These are phyloP conservation scores for Pyrenochaeta sp. DNA, from an alignment of 2,329 filamentous ascomycete species.

Conservation along the genomic window DNA sequence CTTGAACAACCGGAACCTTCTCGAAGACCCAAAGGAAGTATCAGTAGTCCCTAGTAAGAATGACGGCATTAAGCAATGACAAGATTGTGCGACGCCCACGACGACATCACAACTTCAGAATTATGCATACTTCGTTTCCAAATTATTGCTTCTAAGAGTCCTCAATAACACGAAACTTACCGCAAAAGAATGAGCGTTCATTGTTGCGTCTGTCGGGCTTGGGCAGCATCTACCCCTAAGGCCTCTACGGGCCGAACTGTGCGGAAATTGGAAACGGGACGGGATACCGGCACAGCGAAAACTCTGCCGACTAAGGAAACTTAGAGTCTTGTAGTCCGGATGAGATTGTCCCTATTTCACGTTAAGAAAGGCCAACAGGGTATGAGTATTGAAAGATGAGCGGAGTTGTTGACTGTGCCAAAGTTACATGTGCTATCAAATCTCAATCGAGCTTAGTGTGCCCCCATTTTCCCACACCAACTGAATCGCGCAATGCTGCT, in stretches of 20 bases:
- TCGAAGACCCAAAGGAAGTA: constrained; percentile 1
- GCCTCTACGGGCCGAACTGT: constrained; percentile 5
- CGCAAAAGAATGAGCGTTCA: not conserved
- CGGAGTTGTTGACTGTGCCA: not conserved
- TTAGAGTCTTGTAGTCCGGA: not conserved
- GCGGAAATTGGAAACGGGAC: constrained; percentile 14
- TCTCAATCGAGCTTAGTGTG: not conserved
- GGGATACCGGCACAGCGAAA: constrained; percentile 5
- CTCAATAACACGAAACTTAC: too few relatives aligned
- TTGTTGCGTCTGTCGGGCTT: not conserved
- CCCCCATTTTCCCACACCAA: not conserved
- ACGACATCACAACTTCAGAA: too few relatives aligned
- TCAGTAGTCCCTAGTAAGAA: too few relatives aligned
- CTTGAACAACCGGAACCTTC: constrained; percentile 23
- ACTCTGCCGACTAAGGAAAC: not conserved
- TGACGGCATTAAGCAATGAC: too few relatives aligned
- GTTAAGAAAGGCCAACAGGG: not conserved
- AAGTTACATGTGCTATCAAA: not conserved
- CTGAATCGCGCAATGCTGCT: too few relatives aligned
- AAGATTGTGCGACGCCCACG: too few relatives aligned
- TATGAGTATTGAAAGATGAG: constrained; percentile 9
- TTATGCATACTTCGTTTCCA: too few relatives aligned
- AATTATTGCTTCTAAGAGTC: too few relatives aligned
- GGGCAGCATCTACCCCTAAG: not conserved
- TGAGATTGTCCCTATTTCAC: not conserved